phyloP scores from a whole-genome alignment of 352 stramenopile species.

The Phytophthora sojae region DNA sequence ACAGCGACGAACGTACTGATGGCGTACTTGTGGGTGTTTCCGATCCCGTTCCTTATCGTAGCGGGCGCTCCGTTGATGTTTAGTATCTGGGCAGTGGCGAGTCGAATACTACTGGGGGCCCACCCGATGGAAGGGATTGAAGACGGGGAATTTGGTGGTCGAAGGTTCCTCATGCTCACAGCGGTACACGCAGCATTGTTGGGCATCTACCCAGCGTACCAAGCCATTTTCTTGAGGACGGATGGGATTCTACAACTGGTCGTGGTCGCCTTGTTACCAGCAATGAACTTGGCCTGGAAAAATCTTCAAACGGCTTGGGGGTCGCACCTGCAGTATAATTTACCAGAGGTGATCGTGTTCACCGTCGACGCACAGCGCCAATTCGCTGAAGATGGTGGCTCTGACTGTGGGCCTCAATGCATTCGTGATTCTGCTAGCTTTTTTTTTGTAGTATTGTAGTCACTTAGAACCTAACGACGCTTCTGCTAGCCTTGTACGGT shows the following conservation, averaged over 20 bases:
- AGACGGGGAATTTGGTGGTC: conserved; percentile 27
- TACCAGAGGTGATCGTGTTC: conserved; percentile 44
- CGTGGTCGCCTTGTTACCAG: conserved; percentile 35
- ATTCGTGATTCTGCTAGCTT: no score
- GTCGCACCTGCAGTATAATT: conserved; percentile 30
- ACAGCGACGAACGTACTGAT: conserved; percentile 30
- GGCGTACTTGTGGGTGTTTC: conserved; percentile 41
- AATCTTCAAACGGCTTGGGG: conserved; percentile 41
- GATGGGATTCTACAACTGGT: conserved; percentile 15
- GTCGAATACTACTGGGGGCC: conserved; percentile 29
- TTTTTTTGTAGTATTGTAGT: no score
- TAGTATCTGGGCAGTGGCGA: conserved; percentile 18
- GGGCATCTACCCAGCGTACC: conserved; percentile 46
- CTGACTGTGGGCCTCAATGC: conserved; percentile 29
- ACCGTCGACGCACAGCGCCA: conserved; percentile 44
- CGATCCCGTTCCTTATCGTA: conserved; percentile 46
- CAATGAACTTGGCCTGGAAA: conserved; percentile 49
- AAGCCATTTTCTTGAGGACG: conserved; percentile 37
- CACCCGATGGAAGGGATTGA: conserved; percentile 11
- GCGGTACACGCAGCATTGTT: conserved; percentile 37
- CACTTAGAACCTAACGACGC: no score
- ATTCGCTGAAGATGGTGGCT: conserved; percentile 30
- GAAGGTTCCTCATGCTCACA: conserved; percentile 27
- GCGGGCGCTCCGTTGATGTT: conserved; percentile 34
- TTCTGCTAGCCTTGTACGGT: conserved; percentile 33